These are phyloP conservation scores for Vitis hybrid DNA, from an alignment of 177 flowering plant species.

Conservation along the genomic window DNA sequence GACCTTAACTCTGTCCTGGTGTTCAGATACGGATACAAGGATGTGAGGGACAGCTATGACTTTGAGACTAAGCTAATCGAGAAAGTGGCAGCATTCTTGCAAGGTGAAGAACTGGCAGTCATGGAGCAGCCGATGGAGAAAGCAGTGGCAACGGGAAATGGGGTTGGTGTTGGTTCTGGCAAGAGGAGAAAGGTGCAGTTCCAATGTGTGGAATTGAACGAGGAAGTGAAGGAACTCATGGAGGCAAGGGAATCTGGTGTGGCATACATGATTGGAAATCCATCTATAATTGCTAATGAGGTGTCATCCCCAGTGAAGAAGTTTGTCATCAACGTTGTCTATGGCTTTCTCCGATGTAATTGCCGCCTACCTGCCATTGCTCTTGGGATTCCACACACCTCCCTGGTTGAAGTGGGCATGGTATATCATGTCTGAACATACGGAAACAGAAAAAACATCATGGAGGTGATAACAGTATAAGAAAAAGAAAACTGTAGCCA, in stretches of 20 bases:
- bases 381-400: slow-evolving; percentile 47
- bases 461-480: too few species aligned
- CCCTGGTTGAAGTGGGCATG: slow-evolving; percentile 63
- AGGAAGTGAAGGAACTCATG: slow-evolving; percentile 36
- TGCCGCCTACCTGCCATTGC: slow-evolving; percentile 43
- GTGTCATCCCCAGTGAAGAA: slow-evolving; percentile 45
- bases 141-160: slow-evolving; percentile 4
- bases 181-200: slow-evolving; percentile 21
- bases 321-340: slow-evolving; percentile 40
- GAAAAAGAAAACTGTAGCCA: too few species aligned
- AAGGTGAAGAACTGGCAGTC: neutral
- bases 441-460: too few species aligned
- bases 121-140: too few species aligned
- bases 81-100: slow-evolving; percentile 35
- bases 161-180: slow-evolving; percentile 4
- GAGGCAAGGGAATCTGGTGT: slow-evolving; percentile 58
- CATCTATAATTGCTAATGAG: slow-evolving; percentile 37
- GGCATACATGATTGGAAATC: slow-evolving; percentile 57
- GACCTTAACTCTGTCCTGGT: too few species aligned
- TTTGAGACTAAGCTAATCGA: slow-evolving; percentile 41
- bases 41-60: slow-evolving; percentile 32
- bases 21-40: slow-evolving; percentile 50
- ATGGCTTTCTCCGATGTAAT: slow-evolving; percentile 51
- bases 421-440: slow-evolving; percentile 34
- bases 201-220: slow-evolving; percentile 14